Conservation (phyloP, 2,329 filamentous ascomycete species). For the Aspergillus hortae region DNA sequence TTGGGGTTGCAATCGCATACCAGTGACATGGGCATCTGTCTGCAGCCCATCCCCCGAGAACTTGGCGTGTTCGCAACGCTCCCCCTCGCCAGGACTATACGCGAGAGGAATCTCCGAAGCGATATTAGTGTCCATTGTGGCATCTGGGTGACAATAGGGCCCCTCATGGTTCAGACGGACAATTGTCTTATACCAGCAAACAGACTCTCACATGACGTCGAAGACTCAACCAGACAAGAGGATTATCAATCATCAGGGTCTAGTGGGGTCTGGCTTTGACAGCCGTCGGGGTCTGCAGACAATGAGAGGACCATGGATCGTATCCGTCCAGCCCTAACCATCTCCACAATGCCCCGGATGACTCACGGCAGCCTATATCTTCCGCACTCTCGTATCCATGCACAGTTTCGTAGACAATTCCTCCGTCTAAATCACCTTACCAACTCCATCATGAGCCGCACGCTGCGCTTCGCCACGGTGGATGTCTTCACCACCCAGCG, state of each 20-base stretch:
- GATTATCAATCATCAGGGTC: neutral
- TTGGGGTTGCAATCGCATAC: neutral
- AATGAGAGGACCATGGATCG: too few species aligned
- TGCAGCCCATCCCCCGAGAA: neutral
- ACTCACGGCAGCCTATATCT: too few species aligned
- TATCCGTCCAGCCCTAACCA: too few species aligned
- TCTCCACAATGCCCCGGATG: too few species aligned
- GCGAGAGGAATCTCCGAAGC: neutral
- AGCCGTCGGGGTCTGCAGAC: too few species aligned
- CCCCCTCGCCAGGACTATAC: neutral
- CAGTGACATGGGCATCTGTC: neutral
- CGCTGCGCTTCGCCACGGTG: conserved; percentile 16
- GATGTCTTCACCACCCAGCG: conserved; percentile 43
- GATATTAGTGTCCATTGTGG: neutral
- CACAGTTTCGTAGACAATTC: too few species aligned
- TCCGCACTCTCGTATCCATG: too few species aligned
- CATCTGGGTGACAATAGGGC: neutral
- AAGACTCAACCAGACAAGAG: neutral
- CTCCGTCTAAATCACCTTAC: neutral
- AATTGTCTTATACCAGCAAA: too few species aligned
- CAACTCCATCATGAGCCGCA: neutral
- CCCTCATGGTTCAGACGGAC: too few species aligned
- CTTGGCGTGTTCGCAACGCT: neutral
- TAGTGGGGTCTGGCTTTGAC: too few species aligned
- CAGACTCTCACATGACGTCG: neutral